Base-by-base conservation (phyloP, 2,329 filamentous ascomycete genomes). In the Penicillium brasilianum region DNA sequence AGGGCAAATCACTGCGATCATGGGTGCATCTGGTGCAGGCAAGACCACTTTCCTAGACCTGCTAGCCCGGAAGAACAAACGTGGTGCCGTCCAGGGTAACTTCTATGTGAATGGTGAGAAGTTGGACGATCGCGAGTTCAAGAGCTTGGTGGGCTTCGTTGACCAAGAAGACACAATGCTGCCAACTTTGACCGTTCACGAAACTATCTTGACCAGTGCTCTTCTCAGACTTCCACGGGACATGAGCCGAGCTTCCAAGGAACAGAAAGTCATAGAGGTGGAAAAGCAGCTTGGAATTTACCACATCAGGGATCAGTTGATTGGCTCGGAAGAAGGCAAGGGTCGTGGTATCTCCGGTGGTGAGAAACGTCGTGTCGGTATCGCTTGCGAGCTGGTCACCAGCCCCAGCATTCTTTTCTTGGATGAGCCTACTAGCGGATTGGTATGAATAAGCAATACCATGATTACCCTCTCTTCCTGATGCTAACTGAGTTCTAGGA, bases 161-260 rank as follows among this genome's bases (percentile, higher is more conserved):
- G 95, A 99, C 70, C 95, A 99, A 79, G 95, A 99, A 73, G 95
- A 99, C 74, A 96, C 94, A 5, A 94, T 99, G 88, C 84, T 99
- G 46, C 90, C 95, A 0, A 99, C 95, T 0, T 82, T 99, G 68
- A 99, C 95, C 0, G 95, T 99, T 9, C 95, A 99, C 76, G 95
- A 99, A 78, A 99, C 95, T 0, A 99, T 99, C 63, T 83, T 97
- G 65, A 97, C 91, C 69, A 98, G 94, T 71, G 95, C 95, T 28
- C 82, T 98, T 18, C 86, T 99, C 52, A 88, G 96, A 68, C 84
- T 99, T n/a, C 95, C 95, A 4, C 89, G 89, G 55, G 90, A 96
- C 69, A 99, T 99, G 95, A 90, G 90, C 64, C 86, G 87, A 58
- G 81, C 86, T 0, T 88, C 91, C n/a, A 99, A 99, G 76, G 91